These are phyloP conservation scores for Monilinia fructigena DNA, from an alignment of 2,329 filamentous ascomycete genomes.

Conservation along the genomic window DNA sequence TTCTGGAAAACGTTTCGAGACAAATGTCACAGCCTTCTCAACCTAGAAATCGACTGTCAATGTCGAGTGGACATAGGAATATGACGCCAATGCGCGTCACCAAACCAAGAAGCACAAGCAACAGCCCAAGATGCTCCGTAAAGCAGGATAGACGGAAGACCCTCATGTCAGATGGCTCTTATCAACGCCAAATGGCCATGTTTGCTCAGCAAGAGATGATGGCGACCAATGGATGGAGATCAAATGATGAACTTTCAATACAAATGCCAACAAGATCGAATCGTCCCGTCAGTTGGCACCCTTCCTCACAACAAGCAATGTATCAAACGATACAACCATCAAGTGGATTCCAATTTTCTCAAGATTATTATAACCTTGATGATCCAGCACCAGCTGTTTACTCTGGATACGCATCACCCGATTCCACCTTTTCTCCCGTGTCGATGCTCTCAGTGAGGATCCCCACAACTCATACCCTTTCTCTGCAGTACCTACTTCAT, in stretches of 20 bases:
- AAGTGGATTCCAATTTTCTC: constrained; percentile 43
- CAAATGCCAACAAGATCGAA: constrained; percentile 41
- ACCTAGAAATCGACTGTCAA: constrained; percentile 48
- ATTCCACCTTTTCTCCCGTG: constrained; percentile 54
- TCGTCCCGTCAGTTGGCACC: constrained; percentile 75
- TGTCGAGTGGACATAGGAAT: constrained; percentile 51
- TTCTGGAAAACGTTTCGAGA: constrained; percentile 52
- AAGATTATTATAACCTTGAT: constrained; percentile 31
- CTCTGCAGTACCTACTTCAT: constrained; percentile 23
- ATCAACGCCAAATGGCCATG: constrained; percentile 34
- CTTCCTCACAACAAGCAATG: constrained; percentile 52
- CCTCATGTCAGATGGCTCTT: constrained; percentile 49
- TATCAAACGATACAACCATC: constrained; percentile 42
- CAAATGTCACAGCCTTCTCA: constrained; percentile 52
- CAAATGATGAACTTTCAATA: constrained; percentile 37
- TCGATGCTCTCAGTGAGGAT: constrained; percentile 45
- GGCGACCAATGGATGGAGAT: constrained; percentile 47
- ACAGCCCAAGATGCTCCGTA: constrained; percentile 60
- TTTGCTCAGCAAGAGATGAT: constrained; percentile 45
- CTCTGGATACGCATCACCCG: constrained; percentile 59
- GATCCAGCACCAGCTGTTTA: constrained; percentile 50
- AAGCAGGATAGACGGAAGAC: constrained; percentile 55
- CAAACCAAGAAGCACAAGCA: constrained; percentile 67
- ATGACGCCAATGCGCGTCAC: constrained; percentile 56
- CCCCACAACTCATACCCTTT: constrained; percentile 26